Percentiles rank a stretch among this genome's conserved stretches.
Evolutionary conservation across 441 rosid species (phyloP).

Genomic region (Croton setiger): DNA sequence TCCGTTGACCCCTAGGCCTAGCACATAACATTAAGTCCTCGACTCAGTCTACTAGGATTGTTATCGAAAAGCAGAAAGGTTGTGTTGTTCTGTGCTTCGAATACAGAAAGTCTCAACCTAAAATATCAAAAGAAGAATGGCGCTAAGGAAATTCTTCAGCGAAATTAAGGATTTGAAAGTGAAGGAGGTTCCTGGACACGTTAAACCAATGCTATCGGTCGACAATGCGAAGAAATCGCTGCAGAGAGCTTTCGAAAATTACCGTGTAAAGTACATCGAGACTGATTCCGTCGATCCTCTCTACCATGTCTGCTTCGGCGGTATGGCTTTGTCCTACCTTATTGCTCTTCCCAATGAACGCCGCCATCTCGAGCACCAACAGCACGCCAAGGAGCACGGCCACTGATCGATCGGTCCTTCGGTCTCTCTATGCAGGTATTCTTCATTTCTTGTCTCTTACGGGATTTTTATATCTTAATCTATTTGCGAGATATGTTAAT

Average conservation of each 20-base stretch:
- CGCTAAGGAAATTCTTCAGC: constrained; percentile 53
- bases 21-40: too few species aligned
- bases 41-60: too few species aligned
- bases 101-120: not conserved
- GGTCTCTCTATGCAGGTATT: not conserved
- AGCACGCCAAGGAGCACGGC: constrained; percentile 72
- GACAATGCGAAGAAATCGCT: not conserved
- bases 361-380: constrained; percentile 90
- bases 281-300: constrained; percentile 76
- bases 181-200: constrained; percentile 61
- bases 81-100: too few species aligned
- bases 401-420: constrained; percentile 28
- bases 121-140: constrained; percentile 33
- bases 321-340: constrained; percentile 80
- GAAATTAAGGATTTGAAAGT: constrained; percentile 82
- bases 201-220: constrained; percentile 68
- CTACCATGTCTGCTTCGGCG: constrained; percentile 70
- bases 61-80: too few species aligned
- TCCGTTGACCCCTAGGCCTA: too few species aligned
- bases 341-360: constrained; percentile 93
- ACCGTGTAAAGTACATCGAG: constrained; percentile 34
- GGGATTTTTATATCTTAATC: not conserved
- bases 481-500: not conserved
- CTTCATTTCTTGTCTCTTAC: not conserved
- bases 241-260: not conserved